These are phyloP conservation scores for Parathielavia appendiculata DNA, from an alignment of 495 filamentous ascomycete species.

Conservation along the genomic window DNA sequence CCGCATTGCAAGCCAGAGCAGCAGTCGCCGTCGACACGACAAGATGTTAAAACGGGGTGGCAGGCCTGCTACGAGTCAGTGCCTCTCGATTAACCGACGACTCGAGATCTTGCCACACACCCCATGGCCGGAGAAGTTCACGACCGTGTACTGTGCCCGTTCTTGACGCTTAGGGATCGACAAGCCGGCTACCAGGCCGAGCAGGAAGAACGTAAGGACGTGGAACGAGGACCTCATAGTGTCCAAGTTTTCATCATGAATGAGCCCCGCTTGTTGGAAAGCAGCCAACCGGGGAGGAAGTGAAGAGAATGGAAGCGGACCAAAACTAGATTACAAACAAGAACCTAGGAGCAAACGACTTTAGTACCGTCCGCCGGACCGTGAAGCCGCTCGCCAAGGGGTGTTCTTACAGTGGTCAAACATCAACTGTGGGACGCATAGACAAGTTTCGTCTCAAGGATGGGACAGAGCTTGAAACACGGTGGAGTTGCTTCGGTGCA, in stretches of 20 bases:
- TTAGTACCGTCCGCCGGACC: too few relatives aligned
- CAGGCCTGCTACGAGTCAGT: constrained; percentile 9
- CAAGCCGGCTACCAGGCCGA: constrained; percentile 11
- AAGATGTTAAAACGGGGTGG: constrained; percentile 12
- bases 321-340: background rate
- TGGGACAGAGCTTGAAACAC: background rate
- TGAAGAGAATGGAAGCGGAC: background rate
- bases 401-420: background rate
- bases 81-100: background rate
- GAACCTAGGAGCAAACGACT: too few relatives aligned
- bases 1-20: constrained; percentile 8
- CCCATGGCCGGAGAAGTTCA: background rate
- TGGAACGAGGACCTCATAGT: constrained; percentile 12
- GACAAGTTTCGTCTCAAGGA: constrained; percentile 6
- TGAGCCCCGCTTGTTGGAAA: too few relatives aligned
- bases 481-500: background rate
- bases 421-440: background rate
- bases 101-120: background rate
- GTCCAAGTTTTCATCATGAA: too few relatives aligned
- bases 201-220: constrained; percentile 6
- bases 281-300: background rate
- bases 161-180: constrained; percentile 2
- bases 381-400: constrained; percentile 1
- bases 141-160: background rate
- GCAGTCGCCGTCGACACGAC: constrained; percentile 10